Evolutionary conservation across 2,329 filamentous ascomycete genomes (phyloP).

Genomic region (Fusarium heterosporum): DNA sequence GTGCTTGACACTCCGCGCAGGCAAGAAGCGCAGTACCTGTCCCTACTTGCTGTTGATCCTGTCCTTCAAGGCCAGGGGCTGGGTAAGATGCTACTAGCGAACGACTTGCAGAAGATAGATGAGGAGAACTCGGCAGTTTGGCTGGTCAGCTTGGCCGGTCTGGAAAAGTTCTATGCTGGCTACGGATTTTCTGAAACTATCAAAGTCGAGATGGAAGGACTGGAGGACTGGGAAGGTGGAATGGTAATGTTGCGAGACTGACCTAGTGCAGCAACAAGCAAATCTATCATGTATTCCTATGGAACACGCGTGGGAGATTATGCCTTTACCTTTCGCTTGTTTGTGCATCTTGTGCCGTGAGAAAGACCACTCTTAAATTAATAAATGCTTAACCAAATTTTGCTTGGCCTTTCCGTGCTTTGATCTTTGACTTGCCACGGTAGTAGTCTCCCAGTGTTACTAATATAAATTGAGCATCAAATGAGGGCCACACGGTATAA

Average conservation of each 20-base stretch:
- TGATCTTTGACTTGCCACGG: too few relatives aligned
- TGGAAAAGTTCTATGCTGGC: constrained; percentile 1
- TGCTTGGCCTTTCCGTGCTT: too few relatives aligned
- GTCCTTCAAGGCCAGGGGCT: constrained; percentile 8
- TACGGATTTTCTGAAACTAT: background rate
- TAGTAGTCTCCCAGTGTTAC: too few relatives aligned
- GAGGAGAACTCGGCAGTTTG: background rate
- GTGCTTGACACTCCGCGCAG: background rate
- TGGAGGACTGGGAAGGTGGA: constrained; percentile 5
- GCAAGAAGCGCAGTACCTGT: background rate
- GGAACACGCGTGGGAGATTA: too few relatives aligned
- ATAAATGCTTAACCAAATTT: too few relatives aligned
- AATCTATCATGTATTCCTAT: too few relatives aligned
- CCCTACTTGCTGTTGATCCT: constrained; percentile 4
- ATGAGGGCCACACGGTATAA: too few relatives aligned
- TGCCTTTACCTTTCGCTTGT: too few relatives aligned
- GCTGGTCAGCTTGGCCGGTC: constrained; percentile 10
- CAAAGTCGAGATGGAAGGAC: background rate
- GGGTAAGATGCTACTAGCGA: background rate
- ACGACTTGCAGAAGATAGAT: constrained; percentile 9
- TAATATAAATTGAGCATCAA: too few relatives aligned
- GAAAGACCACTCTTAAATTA: too few relatives aligned
- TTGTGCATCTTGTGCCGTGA: too few relatives aligned
- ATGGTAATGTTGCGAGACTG: constrained; percentile 14
- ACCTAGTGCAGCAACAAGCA: background rate